Base-by-base conservation (phyloP, 2,329 filamentous ascomycete species). In the Botrytis hyacinthi region DNA sequence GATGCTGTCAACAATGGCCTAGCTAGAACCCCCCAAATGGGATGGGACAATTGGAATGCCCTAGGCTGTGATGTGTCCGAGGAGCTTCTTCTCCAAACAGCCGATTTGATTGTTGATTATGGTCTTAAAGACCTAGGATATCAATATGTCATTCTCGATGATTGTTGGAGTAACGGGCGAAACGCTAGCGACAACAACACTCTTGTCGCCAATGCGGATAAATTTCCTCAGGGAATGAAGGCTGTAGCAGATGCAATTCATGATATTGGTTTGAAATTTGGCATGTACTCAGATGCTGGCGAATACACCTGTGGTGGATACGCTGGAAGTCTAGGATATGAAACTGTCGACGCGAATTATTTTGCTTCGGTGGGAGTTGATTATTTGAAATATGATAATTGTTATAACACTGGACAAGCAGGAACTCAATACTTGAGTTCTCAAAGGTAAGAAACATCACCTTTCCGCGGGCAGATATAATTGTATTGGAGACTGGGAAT, bases 331-430 rank as follows among this genome's bases (percentile, higher is more conserved):
- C 77, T 87, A 59, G 86, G 84, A 8, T 83, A 86, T 76, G 87
- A 88, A 77, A 81, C 83, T 48, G 82, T 85, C 42, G 87, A 89
- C 78, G 87, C 87, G 0, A 79, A 85, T 26, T 83, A 84, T 0
- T 88, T 84, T 78, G 86, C 87, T 1, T 80, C 79, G 26, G 87
- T 86, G 84, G 86, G 84, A 1, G 84, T 87, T 46, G 84, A 86
- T 78, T 87, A 87, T 75, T 78, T 87, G 35, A 87, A 88, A 78
- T 88, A 88, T 76, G 87, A 88, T 79, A 88, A 88, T 77, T 89
- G 87, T 81, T 87, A 84, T 78, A 87, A 88, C 75, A 82, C 85
- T 74, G 87, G 87, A 12, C 84, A 86, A 72, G 84, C 83, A n/a
- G 86, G 86, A 76, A 81, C 79, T 75, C 80, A 75, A 73, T 78